These are phyloP conservation scores for Axilococcus clingmanii DNA, from an alignment of 139 green algal genomes.

Conservation along the genomic window DNA sequence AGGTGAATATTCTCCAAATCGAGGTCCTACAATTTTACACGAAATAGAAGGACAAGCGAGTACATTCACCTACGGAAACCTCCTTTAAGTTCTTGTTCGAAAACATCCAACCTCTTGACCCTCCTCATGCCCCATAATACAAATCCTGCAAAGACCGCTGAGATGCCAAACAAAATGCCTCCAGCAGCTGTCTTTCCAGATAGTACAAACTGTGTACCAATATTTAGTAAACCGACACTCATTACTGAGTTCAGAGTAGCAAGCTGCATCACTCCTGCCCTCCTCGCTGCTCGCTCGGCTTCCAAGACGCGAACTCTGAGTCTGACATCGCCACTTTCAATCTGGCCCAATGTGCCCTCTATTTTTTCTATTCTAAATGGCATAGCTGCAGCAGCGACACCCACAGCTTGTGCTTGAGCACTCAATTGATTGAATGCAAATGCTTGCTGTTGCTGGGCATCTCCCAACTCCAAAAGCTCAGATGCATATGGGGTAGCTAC, in stretches of 20 bases:
- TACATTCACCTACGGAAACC: too few relatives aligned
- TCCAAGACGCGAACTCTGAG: conserved; percentile 63
- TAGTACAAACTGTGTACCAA: conserved; percentile 52
- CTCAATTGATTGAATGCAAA: conserved; percentile 54
- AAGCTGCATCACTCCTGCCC: conserved; percentile 40
- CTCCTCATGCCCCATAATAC: conserved; percentile 37
- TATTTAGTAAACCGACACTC: conserved; percentile 49
- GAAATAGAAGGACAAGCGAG: too few relatives aligned
- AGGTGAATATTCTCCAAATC: too few relatives aligned
- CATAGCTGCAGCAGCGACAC: conserved; percentile 52
- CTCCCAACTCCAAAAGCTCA: conserved; percentile 47
- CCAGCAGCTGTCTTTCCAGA: conserved; percentile 11
- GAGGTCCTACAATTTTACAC: too few relatives aligned
- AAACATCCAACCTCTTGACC: conserved; percentile 71
- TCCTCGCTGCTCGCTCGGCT: conserved; percentile 51
- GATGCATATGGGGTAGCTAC: conserved; percentile 59
- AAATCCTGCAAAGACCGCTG: conserved; percentile 41
- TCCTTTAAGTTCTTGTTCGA: conserved; percentile 63
- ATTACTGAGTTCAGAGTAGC: conserved; percentile 54
- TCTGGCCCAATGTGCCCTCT: conserved; percentile 32
- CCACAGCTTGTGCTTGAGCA: conserved; percentile 53
- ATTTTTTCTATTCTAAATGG: conserved; percentile 53
- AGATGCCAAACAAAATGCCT: conserved; percentile 18
- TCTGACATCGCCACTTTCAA: conserved; percentile 63
- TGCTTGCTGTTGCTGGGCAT: conserved; percentile 20